Conservation (phyloP, 2,329 filamentous ascomycete species). For the Meredithiella fracta region DNA sequence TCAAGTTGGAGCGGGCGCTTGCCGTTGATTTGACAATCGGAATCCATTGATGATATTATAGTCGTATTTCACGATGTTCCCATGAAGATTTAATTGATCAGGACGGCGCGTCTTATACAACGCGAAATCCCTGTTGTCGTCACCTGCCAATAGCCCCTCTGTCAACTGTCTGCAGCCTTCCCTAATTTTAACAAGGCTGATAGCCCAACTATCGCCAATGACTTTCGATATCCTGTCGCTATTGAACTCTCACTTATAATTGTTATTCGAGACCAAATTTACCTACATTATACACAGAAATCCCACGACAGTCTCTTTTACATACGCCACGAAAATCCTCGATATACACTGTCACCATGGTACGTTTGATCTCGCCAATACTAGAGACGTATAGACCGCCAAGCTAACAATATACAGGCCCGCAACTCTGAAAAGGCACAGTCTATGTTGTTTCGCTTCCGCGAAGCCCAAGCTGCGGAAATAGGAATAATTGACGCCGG, state of each 20-base stretch:
- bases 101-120: neutral
- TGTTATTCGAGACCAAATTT: too few relatives aligned
- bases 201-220: neutral
- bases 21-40: too few relatives aligned
- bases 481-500: constrained; percentile 90
- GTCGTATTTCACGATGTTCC: too few relatives aligned
- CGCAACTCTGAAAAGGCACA: constrained; percentile 98
- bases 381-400: neutral
- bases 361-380: neutral
- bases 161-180: neutral
- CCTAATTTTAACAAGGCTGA: neutral
- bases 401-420: constrained; percentile 36
- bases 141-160: neutral
- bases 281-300: neutral
- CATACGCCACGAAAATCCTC: neutral
- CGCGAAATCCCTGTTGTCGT: neutral
- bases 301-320: too few relatives aligned
- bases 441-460: constrained; percentile 99
- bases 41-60: too few relatives aligned
- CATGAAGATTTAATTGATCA: too few relatives aligned
- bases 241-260: neutral
- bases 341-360: neutral
- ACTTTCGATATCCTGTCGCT: neutral
- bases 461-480: constrained; percentile 89
- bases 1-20: too few relatives aligned